Conservation (phyloP, 2,329 filamentous ascomycete species). For the Myriangium duriaei region DNA sequence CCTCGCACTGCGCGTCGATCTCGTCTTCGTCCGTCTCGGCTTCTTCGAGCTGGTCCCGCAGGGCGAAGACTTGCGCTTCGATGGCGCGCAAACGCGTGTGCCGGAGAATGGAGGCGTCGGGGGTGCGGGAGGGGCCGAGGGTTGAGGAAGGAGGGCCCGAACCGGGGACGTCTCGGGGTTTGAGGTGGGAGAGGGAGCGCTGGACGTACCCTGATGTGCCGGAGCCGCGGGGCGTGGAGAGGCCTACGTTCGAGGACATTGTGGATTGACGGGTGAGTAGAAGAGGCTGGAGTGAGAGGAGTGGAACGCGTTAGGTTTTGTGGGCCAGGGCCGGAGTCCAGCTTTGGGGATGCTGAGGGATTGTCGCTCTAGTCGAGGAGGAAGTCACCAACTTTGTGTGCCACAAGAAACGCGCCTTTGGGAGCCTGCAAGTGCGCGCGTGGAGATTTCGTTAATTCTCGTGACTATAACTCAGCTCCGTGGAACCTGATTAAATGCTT, state of each 20-base stretch:
- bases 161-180: slow-evolving; percentile 61
- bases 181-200: slow-evolving; percentile 81
- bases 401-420: too few species aligned
- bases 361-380: too few species aligned
- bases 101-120: slow-evolving; percentile 84
- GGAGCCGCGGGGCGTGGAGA: slow-evolving; percentile 84
- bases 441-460: too few species aligned
- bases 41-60: slow-evolving; percentile 84
- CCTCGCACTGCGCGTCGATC: slow-evolving; percentile 66
- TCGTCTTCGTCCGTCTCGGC: slow-evolving; percentile 80
- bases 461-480: too few species aligned
- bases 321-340: not conserved
- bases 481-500: too few species aligned
- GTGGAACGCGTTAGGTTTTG: too few species aligned
- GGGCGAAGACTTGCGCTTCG: slow-evolving; percentile 84
- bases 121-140: slow-evolving; percentile 67
- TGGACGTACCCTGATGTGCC: slow-evolving; percentile 97
- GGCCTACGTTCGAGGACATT: slow-evolving; percentile 96
- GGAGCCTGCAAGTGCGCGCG: too few species aligned
- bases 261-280: too few species aligned
- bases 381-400: too few species aligned
- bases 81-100: slow-evolving; percentile 86
- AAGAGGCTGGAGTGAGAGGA: too few species aligned
- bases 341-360: too few species aligned
- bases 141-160: slow-evolving; percentile 55